A percentile compares a stretch with the other conserved stretches of the same genome.
Conservation (phyloP, 2,329 filamentous ascomycete species). For the Teratosphaeriaceae sp. region DNA sequence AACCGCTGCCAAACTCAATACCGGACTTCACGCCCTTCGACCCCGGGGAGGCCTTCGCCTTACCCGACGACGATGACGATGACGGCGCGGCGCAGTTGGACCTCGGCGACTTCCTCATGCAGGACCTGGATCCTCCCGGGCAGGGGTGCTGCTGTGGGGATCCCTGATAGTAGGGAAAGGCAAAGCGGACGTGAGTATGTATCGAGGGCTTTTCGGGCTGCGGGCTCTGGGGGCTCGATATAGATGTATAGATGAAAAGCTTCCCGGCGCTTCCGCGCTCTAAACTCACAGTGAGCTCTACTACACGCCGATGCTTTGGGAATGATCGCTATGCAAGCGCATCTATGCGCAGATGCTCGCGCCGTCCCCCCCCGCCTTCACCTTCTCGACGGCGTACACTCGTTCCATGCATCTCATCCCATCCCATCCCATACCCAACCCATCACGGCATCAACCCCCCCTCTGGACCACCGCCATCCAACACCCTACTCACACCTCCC, state of each 20-base stretch:
- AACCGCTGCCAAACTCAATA: background rate
- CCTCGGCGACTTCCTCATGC: conserved; percentile 17
- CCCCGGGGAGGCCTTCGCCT: conserved; percentile 7
- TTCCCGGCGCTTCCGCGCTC: no score
- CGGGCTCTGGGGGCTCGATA: no score
- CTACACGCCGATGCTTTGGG: no score
- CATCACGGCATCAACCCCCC: no score
- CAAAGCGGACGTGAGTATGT: background rate
- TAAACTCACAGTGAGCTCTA: no score
- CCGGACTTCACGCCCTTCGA: conserved; percentile 10
- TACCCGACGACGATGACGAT: conserved; percentile 6
- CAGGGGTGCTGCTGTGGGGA: conserved; percentile 9
- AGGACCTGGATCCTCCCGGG: conserved; percentile 14
- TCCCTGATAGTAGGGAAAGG: background rate
- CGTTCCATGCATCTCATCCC: background rate
- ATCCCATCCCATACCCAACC: background rate
- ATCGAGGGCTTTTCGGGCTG: no score
- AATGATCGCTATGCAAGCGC: no score
- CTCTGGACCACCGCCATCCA: no score
- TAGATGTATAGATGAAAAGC: no score
- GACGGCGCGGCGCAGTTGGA: conserved; percentile 13
- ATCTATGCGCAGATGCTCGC: no score
- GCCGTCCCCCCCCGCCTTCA: no score
- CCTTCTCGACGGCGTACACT: no score
- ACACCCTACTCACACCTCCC: conserved; percentile 49